Conservation (phyloP, 768 basidiomycete species). For the Lentinula sp. region DNA sequence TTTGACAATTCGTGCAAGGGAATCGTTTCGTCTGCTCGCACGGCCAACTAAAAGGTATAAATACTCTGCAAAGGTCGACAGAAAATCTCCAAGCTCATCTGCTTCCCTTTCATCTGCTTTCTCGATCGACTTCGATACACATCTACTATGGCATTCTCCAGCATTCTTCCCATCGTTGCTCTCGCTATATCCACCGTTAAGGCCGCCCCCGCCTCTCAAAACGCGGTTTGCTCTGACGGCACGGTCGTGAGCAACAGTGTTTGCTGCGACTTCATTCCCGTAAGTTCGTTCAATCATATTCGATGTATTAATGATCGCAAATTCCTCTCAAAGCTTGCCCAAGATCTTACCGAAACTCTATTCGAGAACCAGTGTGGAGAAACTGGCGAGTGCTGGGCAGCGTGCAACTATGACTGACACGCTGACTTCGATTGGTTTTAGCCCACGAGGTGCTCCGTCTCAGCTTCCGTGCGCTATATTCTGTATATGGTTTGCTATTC, state of each 20-base stretch:
- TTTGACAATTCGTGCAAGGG: background rate
- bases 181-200: background rate
- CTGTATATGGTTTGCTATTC: slow-evolving; percentile 11
- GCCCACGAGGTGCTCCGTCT: slow-evolving; percentile 22
- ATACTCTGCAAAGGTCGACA: background rate
- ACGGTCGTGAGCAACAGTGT: background rate
- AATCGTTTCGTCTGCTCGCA: background rate
- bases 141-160: slow-evolving; percentile 9
- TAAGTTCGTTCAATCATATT: background rate
- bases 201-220: background rate
- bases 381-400: slow-evolving; percentile 15
- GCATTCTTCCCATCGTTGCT: background rate
- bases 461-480: slow-evolving; percentile 14
- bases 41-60: background rate
- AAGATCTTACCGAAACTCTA: slow-evolving; percentile 24
- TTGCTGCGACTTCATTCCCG: slow-evolving; percentile 4
- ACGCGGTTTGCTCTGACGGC: slow-evolving; percentile 2
- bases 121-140: slow-evolving; percentile 12
- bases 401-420: background rate
- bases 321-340: background rate
- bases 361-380: slow-evolving; percentile 30
- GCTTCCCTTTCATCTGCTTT: background rate
- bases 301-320: background rate
- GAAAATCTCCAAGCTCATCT: background rate
- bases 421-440: slow-evolving; percentile 5